Evolutionary conservation across 2,329 filamentous ascomycete genomes (phyloP).

Genomic region (Penicillium sp.): DNA sequence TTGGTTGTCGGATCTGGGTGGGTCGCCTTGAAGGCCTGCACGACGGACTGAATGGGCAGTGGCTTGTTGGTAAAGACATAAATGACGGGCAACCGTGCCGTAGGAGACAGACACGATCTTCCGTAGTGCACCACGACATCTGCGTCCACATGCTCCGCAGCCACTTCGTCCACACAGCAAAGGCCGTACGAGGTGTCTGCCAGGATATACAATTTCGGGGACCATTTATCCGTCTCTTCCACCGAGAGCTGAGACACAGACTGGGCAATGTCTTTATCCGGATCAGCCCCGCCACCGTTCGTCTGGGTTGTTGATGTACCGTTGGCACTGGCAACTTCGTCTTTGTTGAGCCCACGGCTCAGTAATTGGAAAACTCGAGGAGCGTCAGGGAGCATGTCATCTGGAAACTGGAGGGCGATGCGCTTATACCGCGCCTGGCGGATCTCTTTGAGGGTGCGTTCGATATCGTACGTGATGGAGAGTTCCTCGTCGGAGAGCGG

Average conservation of each 20-base stretch:
- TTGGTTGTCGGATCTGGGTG: conserved; percentile 62
- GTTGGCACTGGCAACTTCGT: conserved; percentile 17
- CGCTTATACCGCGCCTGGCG: conserved; percentile 64
- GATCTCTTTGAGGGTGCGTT: conserved; percentile 72
- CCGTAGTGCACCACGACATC: conserved; percentile 94
- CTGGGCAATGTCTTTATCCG: conserved; percentile 17
- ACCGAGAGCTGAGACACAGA: conserved; percentile 27
- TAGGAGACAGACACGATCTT: conserved; percentile 84
- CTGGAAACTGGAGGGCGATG: conserved; percentile 91
- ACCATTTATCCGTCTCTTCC: conserved; percentile 18
- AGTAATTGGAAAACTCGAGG: conserved; percentile 70
- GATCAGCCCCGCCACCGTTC: conserved; percentile 9
- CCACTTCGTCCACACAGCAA: conserved; percentile 95
- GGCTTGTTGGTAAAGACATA: conserved; percentile 79
- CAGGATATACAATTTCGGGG: conserved; percentile 67
- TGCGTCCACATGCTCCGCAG: conserved; percentile 86
- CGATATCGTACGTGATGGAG: conserved; percentile 74
- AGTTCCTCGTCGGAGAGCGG: conserved; percentile 64
- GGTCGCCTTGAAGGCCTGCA: conserved; percentile 60
- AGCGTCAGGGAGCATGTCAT: conserved; percentile 83
- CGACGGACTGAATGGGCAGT: conserved; percentile 59
- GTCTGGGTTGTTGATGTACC: conserved; percentile 13
- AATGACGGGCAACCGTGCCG: conserved; percentile 77
- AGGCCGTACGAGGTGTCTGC: conserved; percentile 95
- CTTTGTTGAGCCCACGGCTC: conserved; percentile 46